A percentile compares a stretch with the other conserved stretches of the same genome.
Evolutionary conservation across 192 early-diverging fungal species (phyloP).

Genomic region (Coemansia sp.): DNA sequence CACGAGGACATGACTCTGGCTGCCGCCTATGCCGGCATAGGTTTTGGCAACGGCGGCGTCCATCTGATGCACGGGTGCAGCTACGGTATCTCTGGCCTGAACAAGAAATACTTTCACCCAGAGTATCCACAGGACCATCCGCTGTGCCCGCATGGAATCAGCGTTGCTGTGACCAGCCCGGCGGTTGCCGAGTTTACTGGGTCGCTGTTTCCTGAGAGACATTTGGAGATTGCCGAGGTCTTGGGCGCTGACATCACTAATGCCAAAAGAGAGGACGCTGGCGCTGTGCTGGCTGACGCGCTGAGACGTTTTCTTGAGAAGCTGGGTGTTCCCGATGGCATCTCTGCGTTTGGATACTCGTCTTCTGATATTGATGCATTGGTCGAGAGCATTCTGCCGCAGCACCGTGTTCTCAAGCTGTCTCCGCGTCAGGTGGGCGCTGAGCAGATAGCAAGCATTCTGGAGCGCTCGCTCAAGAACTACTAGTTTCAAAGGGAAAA

Average conservation of each 20-base stretch:
- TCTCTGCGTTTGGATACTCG: conserved; percentile 73
- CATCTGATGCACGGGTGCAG: conserved; percentile 84
- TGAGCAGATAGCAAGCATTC: conserved; percentile 44
- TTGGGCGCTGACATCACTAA: conserved; percentile 71
- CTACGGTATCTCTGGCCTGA: conserved; percentile 85
- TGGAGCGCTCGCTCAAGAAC: conserved; percentile 51
- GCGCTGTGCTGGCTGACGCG: conserved; percentile 71
- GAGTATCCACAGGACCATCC: conserved; percentile 76
- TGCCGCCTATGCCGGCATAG: conserved; percentile 86
- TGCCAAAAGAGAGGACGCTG: conserved; percentile 69
- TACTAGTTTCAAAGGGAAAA: conserved; percentile 10
- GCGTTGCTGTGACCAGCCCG: conserved; percentile 88
- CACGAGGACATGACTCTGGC: conserved; percentile 87
- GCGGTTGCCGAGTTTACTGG: conserved; percentile 87
- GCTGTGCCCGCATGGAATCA: conserved; percentile 77
- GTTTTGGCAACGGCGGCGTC: conserved; percentile 87
- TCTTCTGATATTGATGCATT: conserved; percentile 67
- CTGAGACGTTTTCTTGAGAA: conserved; percentile 72
- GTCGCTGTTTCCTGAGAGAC: conserved; percentile 78
- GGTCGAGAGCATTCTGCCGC: conserved; percentile 84
- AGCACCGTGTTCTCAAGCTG: conserved; percentile 89
- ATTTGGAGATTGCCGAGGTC: conserved; percentile 75
- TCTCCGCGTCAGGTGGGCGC: conserved; percentile 62
- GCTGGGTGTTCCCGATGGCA: conserved; percentile 81
- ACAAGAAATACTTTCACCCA: conserved; percentile 77